Evolutionary conservation across 129 eudicot genomes (phyloP).

Genomic region (Escallonia rubra): DNA sequence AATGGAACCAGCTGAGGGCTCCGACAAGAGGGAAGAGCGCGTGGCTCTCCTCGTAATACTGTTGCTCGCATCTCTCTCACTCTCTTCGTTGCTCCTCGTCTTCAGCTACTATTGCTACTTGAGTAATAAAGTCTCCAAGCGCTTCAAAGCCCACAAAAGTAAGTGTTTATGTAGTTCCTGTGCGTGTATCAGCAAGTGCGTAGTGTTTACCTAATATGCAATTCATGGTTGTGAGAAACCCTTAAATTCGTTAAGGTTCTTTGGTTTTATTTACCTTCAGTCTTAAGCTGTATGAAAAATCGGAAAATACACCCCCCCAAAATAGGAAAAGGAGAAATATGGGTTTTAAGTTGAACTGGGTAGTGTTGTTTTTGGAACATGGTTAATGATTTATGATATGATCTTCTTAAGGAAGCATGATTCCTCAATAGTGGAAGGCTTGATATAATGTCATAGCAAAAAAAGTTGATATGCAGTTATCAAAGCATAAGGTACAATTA

Average conservation of each 20-base stretch:
- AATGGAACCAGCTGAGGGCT: constrained; percentile 31
- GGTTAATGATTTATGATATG: too few relatives aligned
- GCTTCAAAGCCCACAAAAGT: constrained; percentile 28
- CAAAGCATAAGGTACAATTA: too few relatives aligned
- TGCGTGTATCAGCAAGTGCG: neutral
- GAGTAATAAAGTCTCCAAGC: constrained; percentile 59
- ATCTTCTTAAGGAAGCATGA: too few relatives aligned
- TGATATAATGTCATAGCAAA: too few relatives aligned
- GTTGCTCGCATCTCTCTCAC: constrained; percentile 48
- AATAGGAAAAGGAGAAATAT: too few relatives aligned
- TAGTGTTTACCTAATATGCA: neutral
- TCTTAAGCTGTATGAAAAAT: neutral
- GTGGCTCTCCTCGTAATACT: constrained; percentile 34
- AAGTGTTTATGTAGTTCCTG: constrained; percentile 1
- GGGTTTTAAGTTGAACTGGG: neutral
- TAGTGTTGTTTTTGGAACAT: neutral
- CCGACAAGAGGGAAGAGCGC: constrained; percentile 46
- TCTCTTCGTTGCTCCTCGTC: constrained; percentile 57
- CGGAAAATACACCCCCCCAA: neutral
- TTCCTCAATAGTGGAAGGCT: too few relatives aligned
- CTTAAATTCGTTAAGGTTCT: neutral
- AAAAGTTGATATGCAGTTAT: too few relatives aligned
- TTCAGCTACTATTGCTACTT: constrained; percentile 79
- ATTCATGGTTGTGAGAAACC: neutral
- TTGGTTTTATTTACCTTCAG: neutral